Percentiles rank a stretch among this genome's conserved stretches.
Conservation (phyloP, 2,329 filamentous ascomycete genomes). For the Sporothrix dimorphospora region DNA sequence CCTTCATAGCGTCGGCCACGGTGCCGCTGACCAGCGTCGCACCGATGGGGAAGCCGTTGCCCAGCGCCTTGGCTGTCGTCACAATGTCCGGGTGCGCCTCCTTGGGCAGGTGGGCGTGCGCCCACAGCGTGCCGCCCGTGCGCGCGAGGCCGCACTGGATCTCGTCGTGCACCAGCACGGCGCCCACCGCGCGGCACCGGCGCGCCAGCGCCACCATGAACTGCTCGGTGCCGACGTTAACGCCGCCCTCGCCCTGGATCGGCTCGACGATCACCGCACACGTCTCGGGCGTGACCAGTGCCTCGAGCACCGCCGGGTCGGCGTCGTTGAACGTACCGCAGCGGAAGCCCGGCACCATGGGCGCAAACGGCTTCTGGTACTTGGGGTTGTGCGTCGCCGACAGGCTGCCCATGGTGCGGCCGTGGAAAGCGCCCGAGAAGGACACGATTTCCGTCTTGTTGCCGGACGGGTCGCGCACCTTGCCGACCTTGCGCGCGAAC, state of each 20-base stretch:
- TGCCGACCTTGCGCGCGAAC: constrained; percentile 90
- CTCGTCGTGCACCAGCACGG: constrained; percentile 91
- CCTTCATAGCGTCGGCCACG: constrained; percentile 67
- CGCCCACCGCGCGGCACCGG: constrained; percentile 83
- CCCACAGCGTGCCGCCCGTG: constrained; percentile 83
- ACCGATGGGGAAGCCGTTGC: constrained; percentile 94
- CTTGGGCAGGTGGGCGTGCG: constrained; percentile 72
- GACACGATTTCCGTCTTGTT: constrained; percentile 84
- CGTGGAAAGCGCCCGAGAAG: constrained; percentile 92
- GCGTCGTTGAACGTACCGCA: constrained; percentile 88
- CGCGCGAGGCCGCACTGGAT: constrained; percentile 93
- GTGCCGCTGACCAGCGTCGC: constrained; percentile 67
- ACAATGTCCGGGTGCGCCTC: constrained; percentile 91
- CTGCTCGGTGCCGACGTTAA: constrained; percentile 79
- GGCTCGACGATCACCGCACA: constrained; percentile 96
- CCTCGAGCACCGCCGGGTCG: constrained; percentile 70
- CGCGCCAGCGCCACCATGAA: constrained; percentile 84
- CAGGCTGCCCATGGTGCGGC: constrained; percentile 90
- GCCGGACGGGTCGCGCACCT: constrained; percentile 70
- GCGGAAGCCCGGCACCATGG: constrained; percentile 92
- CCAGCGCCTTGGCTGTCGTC: constrained; percentile 92
- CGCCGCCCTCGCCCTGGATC: constrained; percentile 94
- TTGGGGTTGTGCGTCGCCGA: constrained; percentile 98
- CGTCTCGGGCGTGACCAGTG: constrained; percentile 79
- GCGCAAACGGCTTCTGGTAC: constrained; percentile 92